Evolutionary conservation across 495 filamentous ascomycete species (phyloP), one percentile per base, ranked within the genome.

Genomic region (Talaromyces liani): DNA sequence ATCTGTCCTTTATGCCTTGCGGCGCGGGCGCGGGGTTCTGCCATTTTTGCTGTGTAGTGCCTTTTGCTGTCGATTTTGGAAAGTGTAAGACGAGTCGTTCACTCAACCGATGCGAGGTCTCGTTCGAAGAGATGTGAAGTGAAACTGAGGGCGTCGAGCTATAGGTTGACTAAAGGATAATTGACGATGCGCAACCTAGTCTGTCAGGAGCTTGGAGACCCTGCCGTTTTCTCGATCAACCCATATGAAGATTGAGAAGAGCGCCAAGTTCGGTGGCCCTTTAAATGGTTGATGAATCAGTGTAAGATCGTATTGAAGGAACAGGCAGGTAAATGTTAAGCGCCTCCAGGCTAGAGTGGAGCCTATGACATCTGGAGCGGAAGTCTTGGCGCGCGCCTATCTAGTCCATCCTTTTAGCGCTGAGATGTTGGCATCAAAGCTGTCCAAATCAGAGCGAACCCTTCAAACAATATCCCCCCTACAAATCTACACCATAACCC

Each of bases 1-100:
- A 91, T 88, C 71, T 95, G 91, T 66, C 92, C 91, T 69, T 91
- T 91, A 74, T 92, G 90, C 70, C 91, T 88, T 65, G 86, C 88
- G 65, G 86, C 87, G 68, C 90, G 85, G 45, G 88, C 89, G 58
- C 90, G 82, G 59, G 88, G 89, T 74, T 93, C 90, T 71, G 89
- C 76, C 78, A 80, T 80, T 14, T 31, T 65, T 60, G 57, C 22
- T 65, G 60, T 36, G 9, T 64, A 59, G 47, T 57, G 33, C 10
- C 9, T 9, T 24, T 36, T 36, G 33, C 56, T 47, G 63, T 67
- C 58, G 64, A 65, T 33, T 49, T 10, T 65, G 31, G 29, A 12
- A 55, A 12, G n/a, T 49, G 45, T 49, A 49, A 18, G n/a, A 49
- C 0, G n/a, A 41, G 33, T 18, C 10, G 6, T 27, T 20, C 10